Base-by-base conservation (phyloP, 441 rosid genomes). In the Populus hybrid region DNA sequence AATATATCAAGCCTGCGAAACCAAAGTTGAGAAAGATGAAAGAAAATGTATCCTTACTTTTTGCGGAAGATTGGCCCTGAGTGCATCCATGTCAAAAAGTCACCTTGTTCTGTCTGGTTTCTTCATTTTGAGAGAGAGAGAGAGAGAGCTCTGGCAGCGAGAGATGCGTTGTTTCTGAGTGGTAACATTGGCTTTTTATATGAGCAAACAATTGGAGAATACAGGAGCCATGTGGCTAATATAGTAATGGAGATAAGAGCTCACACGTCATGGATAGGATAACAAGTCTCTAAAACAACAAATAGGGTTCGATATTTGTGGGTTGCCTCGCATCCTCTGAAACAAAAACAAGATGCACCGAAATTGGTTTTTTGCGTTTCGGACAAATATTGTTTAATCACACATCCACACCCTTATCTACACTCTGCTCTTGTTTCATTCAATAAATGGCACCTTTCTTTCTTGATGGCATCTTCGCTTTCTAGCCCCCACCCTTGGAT, bases 31-130 rank as follows among this genome's bases (percentile, higher is more conserved):
- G 32, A 19, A 18, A 70, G 32, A 36, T 0, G 7, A 6, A 5
- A 19, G 61, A 42, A 0, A 14, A 24, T 5, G 18, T 21, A 71
- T 23, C 8, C 82, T 82, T 86, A 90, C 93, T n/a, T 84, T 89
- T 21, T 81, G 84, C 35, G 97, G 96, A 73, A 92, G 97, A 83
- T 81, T 88, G 73, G 73, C 80, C 78, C 85, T 81, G 70, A 89
- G 76, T 19, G 82, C 81, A 69, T 85, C 79, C 94, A 91, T 87
- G 82, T 92, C 88, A 75, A 91, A 90, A 42, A 82, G n/a, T n/a
- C 72, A 76, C 68, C 75, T 12, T 72, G 59, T 76, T 73, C 89
- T 69, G 77, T 57, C 76, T 84, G 77, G 74, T n/a, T 81, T 86
- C 79, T 86, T 91, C 93, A 88, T 91, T n/a, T 53, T 80, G 24